Percentiles rank a stretch among this genome's conserved stretches.
phyloP scores from a whole-genome alignment of 176 grass and related monocot species.

The Bromus sterilis region DNA sequence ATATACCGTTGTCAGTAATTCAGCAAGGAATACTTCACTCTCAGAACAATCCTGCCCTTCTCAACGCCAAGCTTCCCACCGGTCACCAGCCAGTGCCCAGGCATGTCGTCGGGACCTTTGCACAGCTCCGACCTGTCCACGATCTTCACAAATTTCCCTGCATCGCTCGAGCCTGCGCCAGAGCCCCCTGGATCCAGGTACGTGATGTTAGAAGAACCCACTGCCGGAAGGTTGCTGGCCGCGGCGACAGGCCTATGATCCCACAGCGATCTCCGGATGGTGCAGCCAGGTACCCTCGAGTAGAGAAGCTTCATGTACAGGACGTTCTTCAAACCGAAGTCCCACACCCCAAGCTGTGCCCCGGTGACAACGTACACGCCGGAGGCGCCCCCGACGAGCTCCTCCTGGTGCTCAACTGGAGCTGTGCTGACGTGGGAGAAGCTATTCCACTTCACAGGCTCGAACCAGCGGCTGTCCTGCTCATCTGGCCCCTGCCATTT shows the following conservation, averaged over 20 bases:
- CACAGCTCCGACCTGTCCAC: constrained; percentile 61
- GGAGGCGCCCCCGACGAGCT: constrained; percentile 18
- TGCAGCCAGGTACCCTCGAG: constrained; percentile 58
- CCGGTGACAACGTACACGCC: constrained; percentile 51
- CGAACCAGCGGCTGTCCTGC: constrained; percentile 70
- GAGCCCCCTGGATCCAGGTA: constrained; percentile 11
- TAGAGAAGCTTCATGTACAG: constrained; percentile 60
- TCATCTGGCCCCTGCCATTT: constrained; percentile 67
- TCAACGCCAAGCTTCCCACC: constrained; percentile 58
- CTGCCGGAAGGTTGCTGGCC: not conserved
- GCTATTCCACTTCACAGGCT: constrained; percentile 65
- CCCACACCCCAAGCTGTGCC: constrained; percentile 68
- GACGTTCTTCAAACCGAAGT: constrained; percentile 57
- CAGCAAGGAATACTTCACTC: constrained; percentile 64
- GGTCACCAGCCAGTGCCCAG: constrained; percentile 66
- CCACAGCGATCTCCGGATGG: constrained; percentile 60
- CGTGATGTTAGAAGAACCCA: not conserved
- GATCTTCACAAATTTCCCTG: constrained; percentile 29
- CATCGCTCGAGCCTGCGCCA: constrained; percentile 12
- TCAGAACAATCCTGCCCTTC: constrained; percentile 54
- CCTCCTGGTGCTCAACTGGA: constrained; percentile 44
- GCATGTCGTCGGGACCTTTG: constrained; percentile 53
- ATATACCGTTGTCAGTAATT: constrained; percentile 30
- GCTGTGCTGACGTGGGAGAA: constrained; percentile 61
- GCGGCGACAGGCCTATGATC: constrained; percentile 34